Evolutionary conservation across 2,329 filamentous ascomycete species (phyloP).

Genomic region (Aspergillus clavatus): DNA sequence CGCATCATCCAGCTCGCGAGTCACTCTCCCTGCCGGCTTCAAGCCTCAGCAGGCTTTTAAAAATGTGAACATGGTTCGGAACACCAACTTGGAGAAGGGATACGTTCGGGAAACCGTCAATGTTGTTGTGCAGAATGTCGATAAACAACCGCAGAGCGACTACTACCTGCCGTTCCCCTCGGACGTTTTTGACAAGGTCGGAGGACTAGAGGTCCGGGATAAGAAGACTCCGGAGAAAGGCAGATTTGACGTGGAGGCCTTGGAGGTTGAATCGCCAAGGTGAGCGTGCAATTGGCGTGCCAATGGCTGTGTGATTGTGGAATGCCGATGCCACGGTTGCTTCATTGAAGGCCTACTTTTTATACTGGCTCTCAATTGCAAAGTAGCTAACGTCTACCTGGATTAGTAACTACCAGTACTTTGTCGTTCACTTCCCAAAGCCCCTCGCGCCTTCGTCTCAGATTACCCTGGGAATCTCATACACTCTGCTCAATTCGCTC

Average conservation of each 20-base stretch:
- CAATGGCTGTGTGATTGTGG: conserved; percentile 18
- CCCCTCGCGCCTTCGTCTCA: conserved; percentile 72
- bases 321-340: conserved; percentile 11
- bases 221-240: conserved; percentile 70
- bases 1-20: conserved; percentile 27
- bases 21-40: conserved; percentile 51
- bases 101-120: conserved; percentile 89
- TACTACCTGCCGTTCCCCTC: conserved; percentile 88
- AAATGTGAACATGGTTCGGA: conserved; percentile 85
- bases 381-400: conserved; percentile 3
- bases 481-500: conserved; percentile 74
- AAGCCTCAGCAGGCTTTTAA: conserved; percentile 86
- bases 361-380: conserved; percentile 2
- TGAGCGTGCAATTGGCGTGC: conserved; percentile 49
- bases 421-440: conserved; percentile 70
- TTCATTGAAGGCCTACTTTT: conserved; percentile 1
- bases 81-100: conserved; percentile 87
- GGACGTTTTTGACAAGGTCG: conserved; percentile 68
- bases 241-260: conserved; percentile 64
- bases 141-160: conserved; percentile 70
- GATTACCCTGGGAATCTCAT: conserved; percentile 82
- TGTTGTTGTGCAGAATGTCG: conserved; percentile 87
- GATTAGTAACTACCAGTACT: conserved; percentile 70
- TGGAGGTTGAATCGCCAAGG: conserved; percentile 55
- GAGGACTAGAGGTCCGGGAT: conserved; percentile 85